Base-by-base conservation (phyloP, 2,329 filamentous ascomycete genomes). In the Drechslerella stenobrocha region DNA sequence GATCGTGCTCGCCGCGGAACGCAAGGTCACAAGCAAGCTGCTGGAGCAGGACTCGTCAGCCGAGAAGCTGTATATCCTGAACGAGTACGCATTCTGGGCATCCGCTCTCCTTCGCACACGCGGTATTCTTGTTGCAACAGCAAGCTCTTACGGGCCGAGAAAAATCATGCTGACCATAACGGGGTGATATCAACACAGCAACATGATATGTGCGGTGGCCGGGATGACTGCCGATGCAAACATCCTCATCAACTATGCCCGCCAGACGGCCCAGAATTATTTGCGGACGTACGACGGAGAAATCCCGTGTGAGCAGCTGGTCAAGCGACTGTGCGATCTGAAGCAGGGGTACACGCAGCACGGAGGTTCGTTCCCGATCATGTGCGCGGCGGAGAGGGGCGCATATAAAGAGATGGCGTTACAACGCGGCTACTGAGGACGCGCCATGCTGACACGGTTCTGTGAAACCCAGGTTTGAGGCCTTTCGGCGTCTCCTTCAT, bases 341-440 rank as follows among this genome's bases (percentile, higher is more conserved):
- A 98, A 98, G 83, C 93, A 98, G 80, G 92, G 93, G 70, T 98
- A 98, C 81, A 98, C 93, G 71, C 93, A 98, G 78, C 93, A 97
- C 76, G 93, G 93, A 83, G 93, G 72, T 73, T 66, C 51, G 66
- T 70, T 18, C 15, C 3, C 22, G 4, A 30, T 11, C 28, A 11
- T 5, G 11, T 30, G 28, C 15, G 7, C 34, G 6, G 15, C 15
- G 45, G 40, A 24, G 57, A 52, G 5, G 22, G 26, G 11, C 46
- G 15, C 28, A 22, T 50, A 28, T 48, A 46, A 50, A 55, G 45
- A 32, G 13, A 32, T 32, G 6, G 13, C 30, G 13, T 13, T 15
- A 47, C 61, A 53, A n/a, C 48, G 46, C 69, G 52, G 56, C 52
- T 52, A 32, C 52, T 28, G 23, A 11, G n/a, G n/a, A n/a, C n/a